Base-by-base conservation (phyloP, 176 grass and related monocot species). In the Aechmea fasciata region DNA sequence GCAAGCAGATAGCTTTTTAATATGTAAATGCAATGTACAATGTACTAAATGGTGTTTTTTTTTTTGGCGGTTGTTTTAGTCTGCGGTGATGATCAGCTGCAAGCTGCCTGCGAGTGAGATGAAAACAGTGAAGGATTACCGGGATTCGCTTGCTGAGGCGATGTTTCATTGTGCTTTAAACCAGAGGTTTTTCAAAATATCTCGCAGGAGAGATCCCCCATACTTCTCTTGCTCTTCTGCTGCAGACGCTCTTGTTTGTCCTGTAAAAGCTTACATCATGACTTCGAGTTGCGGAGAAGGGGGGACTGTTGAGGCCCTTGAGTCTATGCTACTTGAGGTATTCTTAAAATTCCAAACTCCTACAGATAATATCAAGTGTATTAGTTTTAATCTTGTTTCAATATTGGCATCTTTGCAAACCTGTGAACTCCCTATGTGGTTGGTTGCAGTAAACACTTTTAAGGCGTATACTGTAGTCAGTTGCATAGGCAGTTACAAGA, bases 161-260 rank as follows among this genome's bases (percentile, higher is more conserved):
- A 97, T 97, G 89, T 97, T 97, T 76, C 89, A 99, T 78, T 93
- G 86, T 80, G 94, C 94, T 49, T 75, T 99, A 70, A 99, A 90
- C 80, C 94, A 93, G 80, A 92, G 94, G 81, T 79, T 99, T 50
- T 99, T 99, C 80, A 99, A 99, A 82, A 87, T 93, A 74, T 92
- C 94, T 69, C 83, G 94, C 68, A 77, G 74, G 77, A 99, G 79
- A 33, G 89, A 93, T 55, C 94, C 89, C 49, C 94, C 89, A 62
- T 99, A 83, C 52, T 99, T 99, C 53, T 93, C 94, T 82, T 99
- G 94, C 73, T 93, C 94, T 77, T 99, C 89, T 71, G 82, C 87
- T 26, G 89, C 86, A 55, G 94, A 99, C 75, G 79, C 76, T 85
- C 89, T 99, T 24, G 94, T 99, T 57, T 68, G 74, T 52, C 89